A percentile compares a stretch with the other conserved stretches of the same genome.
Conservation (phyloP, 345 rosid species). For the Microcos paniculata region DNA sequence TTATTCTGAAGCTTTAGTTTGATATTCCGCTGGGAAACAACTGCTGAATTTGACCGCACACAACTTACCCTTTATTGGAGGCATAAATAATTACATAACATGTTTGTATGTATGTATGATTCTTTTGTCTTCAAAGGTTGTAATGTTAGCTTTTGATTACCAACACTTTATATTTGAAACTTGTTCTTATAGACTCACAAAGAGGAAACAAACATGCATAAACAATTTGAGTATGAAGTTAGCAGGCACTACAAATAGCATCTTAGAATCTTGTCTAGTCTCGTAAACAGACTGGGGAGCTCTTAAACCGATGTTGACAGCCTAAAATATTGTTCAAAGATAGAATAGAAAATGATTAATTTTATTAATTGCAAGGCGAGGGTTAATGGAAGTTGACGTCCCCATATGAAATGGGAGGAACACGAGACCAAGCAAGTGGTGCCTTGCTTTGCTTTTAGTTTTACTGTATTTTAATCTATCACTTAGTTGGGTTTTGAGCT, state of each 20-base stretch:
- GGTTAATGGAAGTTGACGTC: conserved; percentile 29
- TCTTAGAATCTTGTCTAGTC: conserved; percentile 18
- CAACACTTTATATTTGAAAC: background rate
- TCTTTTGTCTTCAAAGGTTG: conserved; percentile 2
- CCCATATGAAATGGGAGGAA: conserved; percentile 37
- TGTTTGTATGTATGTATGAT: background rate
- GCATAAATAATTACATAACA: background rate
- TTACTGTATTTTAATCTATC: conserved; percentile 14
- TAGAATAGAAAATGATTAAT: conserved; percentile 20
- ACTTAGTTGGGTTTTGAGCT: conserved; percentile 42
- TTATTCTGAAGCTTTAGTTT: background rate
- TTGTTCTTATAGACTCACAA: background rate
- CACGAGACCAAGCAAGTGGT: conserved; percentile 51
- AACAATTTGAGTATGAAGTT: background rate
- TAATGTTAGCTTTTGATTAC: background rate
- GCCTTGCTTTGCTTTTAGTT: conserved; percentile 30
- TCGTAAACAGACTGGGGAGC: conserved; percentile 4
- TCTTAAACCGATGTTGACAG: conserved; percentile 22
- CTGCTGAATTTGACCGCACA: background rate
- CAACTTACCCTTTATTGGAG: background rate
- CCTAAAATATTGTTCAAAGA: conserved; percentile 15
- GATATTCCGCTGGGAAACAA: conserved; percentile 7
- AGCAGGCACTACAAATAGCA: background rate
- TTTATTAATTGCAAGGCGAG: conserved; percentile 14
- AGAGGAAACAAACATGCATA: background rate